These are phyloP conservation scores for Dalbergia cultrata DNA, from an alignment of 306 rosid species.

Conservation along the genomic window DNA sequence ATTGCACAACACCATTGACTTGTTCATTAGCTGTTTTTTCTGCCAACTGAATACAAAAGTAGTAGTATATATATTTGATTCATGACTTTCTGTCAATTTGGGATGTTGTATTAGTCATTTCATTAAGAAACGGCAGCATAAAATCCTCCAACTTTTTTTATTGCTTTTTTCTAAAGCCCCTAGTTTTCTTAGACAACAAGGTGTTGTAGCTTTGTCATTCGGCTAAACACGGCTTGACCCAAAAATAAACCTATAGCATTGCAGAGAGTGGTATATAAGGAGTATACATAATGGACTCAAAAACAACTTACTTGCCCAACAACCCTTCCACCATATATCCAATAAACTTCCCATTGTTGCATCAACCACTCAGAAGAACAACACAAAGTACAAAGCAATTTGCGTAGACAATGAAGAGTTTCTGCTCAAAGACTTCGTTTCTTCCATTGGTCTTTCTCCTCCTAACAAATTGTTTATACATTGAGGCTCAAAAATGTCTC, in stretches of 20 bases:
- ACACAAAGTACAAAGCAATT: neutral
- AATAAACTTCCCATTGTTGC: neutral
- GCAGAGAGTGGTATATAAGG: too few relatives aligned
- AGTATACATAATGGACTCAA: too few relatives aligned
- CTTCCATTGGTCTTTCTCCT: conserved; percentile 11
- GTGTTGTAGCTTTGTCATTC: too few relatives aligned
- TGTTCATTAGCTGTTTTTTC: neutral
- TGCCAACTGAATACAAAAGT: neutral
- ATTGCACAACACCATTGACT: neutral
- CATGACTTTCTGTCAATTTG: neutral
- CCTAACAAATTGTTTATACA: neutral
- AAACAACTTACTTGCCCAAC: too few relatives aligned
- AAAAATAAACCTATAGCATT: too few relatives aligned
- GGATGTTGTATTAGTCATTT: neutral
- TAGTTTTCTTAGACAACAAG: too few relatives aligned
- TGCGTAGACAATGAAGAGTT: conserved; percentile 29
- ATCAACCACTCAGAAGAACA: neutral
- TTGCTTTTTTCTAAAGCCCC: too few relatives aligned
- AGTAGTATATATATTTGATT: neutral
- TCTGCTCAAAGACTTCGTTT: neutral
- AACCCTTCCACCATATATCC: neutral
- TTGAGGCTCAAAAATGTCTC: conserved; percentile 39
- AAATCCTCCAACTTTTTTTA: neutral
- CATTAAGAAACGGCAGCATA: neutral
- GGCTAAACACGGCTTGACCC: too few relatives aligned